Evolutionary conservation across 495 filamentous ascomycete genomes (phyloP).

Genomic region (Astrothelium subdiscretum): DNA sequence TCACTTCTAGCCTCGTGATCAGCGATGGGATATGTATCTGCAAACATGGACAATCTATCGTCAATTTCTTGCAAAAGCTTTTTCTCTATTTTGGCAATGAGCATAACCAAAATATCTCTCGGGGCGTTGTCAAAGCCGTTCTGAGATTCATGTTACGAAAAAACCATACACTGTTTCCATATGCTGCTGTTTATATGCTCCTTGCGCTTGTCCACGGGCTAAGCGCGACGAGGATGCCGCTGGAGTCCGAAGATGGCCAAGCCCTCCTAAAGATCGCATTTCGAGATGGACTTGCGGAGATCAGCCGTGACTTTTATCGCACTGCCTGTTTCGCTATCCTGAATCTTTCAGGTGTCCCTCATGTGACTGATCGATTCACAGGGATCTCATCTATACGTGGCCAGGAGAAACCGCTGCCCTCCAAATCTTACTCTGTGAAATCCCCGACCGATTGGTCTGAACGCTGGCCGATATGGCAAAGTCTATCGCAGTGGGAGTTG

Average conservation of each 20-base stretch:
- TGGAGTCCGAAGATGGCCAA: conserved; percentile 10
- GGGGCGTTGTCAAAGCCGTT: conserved; percentile 4
- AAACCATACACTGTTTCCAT: conserved; percentile 17
- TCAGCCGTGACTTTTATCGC: conserved; percentile 19
- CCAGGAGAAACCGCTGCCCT: neutral
- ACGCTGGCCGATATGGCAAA: neutral
- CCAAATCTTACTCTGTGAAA: neutral
- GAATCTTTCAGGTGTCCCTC: neutral
- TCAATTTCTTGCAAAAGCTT: conserved; percentile 11
- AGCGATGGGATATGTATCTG: conserved; percentile 10
- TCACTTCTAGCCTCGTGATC: conserved; percentile 21
- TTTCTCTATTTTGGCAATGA: neutral
- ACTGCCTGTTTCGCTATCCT: neutral
- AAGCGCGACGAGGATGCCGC: neutral
- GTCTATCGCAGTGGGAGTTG: neutral
- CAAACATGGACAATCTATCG: conserved; percentile 21
- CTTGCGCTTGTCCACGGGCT: conserved; percentile 20
- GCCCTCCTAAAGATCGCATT: conserved; percentile 15
- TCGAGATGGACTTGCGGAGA: conserved; percentile 20
- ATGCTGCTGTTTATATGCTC: conserved; percentile 23
- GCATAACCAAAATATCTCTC: neutral
- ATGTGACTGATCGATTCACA: neutral
- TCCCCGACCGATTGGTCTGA: neutral
- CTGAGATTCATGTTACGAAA: conserved; percentile 14
- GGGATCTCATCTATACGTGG: neutral